These are phyloP conservation scores for Aspergillus pseudotamarii DNA, from an alignment of 2,329 filamentous ascomycete genomes.

Conservation along the genomic window DNA sequence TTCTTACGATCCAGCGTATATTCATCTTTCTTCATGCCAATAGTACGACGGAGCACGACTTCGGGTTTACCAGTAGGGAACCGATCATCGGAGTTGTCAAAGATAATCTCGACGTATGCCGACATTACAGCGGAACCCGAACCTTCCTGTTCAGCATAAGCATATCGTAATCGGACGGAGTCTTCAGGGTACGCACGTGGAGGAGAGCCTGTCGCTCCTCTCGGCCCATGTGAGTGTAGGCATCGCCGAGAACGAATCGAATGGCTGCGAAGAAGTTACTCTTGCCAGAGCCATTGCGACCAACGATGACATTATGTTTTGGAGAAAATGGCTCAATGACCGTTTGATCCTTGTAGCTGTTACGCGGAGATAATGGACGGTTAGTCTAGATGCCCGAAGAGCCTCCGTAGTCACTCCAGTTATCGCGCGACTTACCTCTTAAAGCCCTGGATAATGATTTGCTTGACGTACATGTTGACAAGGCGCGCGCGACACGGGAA, in stretches of 20 bases:
- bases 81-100: conserved; percentile 94
- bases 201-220: conserved; percentile 94
- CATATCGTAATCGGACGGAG: neutral
- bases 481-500: conserved; percentile 32
- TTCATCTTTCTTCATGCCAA: conserved; percentile 97
- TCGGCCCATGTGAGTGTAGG: conserved; percentile 91
- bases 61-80: conserved; percentile 93
- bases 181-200: conserved; percentile 59
- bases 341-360: conserved; percentile 98
- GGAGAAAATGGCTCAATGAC: conserved; percentile 98
- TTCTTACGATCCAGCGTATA: conserved; percentile 98
- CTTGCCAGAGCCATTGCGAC: conserved; percentile 98
- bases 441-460: conserved; percentile 99
- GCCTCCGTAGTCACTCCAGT: neutral
- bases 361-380: neutral
- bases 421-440: conserved; percentile 70
- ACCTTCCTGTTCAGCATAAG: conserved; percentile 66
- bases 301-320: conserved; percentile 97
- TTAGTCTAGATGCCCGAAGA: neutral
- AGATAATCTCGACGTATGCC: conserved; percentile 98
- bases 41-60: conserved; percentile 86
- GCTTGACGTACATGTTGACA: conserved; percentile 90
- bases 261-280: conserved; percentile 99
- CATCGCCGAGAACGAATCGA: conserved; percentile 96
- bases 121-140: conserved; percentile 98